Evolutionary conservation across 192 early-diverging fungal species (phyloP).

Genomic region (Coemansia pectinata): DNA sequence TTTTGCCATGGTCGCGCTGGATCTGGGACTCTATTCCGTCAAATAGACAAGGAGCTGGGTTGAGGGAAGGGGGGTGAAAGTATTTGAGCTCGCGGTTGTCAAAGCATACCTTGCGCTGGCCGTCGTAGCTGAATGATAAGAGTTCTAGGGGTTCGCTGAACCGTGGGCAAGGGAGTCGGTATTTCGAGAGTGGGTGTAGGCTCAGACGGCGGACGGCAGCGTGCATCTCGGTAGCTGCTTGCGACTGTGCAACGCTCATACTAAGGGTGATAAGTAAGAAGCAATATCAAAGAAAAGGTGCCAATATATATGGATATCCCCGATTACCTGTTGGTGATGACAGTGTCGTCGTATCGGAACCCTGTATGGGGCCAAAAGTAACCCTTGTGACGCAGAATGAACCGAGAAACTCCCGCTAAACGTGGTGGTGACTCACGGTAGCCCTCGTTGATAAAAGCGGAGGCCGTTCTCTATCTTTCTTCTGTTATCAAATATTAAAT

Average conservation of each 20-base stretch:
- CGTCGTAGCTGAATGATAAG: constrained; percentile 65
- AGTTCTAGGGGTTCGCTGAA: constrained; percentile 69
- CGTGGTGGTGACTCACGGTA: background rate
- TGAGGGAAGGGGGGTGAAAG: constrained; percentile 17
- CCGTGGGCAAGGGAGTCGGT: constrained; percentile 40
- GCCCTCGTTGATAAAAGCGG: background rate
- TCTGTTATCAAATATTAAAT: background rate
- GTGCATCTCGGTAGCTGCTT: background rate
- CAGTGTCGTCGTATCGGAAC: background rate
- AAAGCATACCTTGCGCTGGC: constrained; percentile 59
- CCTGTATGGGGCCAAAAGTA: background rate
- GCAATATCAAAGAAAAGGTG: background rate
- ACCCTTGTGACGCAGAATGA: background rate
- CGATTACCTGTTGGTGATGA: background rate
- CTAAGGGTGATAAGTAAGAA: background rate
- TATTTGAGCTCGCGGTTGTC: constrained; percentile 55
- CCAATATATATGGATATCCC: background rate
- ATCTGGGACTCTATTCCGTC: constrained; percentile 72
- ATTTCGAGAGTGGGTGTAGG: constrained; percentile 44
- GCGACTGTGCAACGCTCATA: background rate
- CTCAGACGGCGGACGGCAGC: constrained; percentile 1
- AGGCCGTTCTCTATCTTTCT: background rate
- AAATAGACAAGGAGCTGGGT: constrained; percentile 57
- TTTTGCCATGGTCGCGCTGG: constrained; percentile 56
- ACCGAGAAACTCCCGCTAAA: background rate